Evolutionary conservation across 2,329 filamentous ascomycete species (phyloP), one percentile per base, ranked within the genome.

Genomic region (Thermoascus crustaceus): DNA sequence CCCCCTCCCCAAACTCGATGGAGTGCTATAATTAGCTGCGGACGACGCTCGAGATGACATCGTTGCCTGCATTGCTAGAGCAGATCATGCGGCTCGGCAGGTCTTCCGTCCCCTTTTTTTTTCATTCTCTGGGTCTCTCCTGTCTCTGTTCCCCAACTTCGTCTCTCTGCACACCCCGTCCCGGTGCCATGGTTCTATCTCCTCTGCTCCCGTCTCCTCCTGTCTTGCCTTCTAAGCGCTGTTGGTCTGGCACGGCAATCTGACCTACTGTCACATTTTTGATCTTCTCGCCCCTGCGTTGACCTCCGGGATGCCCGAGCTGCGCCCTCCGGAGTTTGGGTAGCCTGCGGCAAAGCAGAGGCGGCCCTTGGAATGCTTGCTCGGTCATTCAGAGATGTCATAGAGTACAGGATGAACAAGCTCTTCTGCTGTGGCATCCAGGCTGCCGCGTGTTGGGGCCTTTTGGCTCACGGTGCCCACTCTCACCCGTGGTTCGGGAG

Each of bases 401-500:
- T 16, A 29, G 8, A 14, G 25, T 29, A 29, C 13, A 29, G n/a
- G n/a, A 26, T 14, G 8, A 11, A 29, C 25, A 17, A 29, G 13
- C 10, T 29, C 18, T 26, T 26, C 26, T 29, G 11, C 26, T 29
- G 26, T 17, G 26, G 26, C 26, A 29, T 17, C 26, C 18, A 29
- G 26, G 26, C 10, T 29, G 16, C 13, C 26, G 26, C 26, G 26
- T 29, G 26, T 29, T 29, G 26, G 26, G 26, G n/a, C n/a, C n/a
- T 29, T 17, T 29, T 29, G 26, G 26, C 18, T 16, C 26, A 13
- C 18, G 26, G 26, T 29, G 11, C 8, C 26, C 26, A 29, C 26
- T 17, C 10, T 35, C 39, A 46, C 49, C 56, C 55, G 49, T 60
- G 57, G 56, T 46, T 58, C 56, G 46, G 43, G 30, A 32, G 40